Evolutionary conservation across 2,329 filamentous ascomycete genomes (phyloP).

Genomic region (Stagonosporopsis chrysanthemi): DNA sequence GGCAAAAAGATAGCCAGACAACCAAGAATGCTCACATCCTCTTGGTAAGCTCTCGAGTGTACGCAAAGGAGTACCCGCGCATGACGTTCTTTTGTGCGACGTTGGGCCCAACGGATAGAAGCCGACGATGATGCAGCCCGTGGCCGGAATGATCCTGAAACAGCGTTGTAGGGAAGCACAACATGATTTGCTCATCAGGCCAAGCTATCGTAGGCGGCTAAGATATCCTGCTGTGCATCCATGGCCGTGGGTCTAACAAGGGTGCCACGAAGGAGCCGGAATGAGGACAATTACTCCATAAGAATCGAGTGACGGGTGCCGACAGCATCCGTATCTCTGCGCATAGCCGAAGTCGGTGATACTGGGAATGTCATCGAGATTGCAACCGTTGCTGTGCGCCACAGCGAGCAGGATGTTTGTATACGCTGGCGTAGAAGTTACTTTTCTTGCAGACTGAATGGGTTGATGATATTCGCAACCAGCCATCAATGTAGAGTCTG

Average conservation of each 20-base stretch:
- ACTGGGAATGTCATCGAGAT: constrained; percentile 17
- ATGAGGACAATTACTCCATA: constrained; percentile 16
- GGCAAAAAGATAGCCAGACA: constrained; percentile 14
- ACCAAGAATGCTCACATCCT: constrained; percentile 17
- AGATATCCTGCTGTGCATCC: constrained; percentile 8
- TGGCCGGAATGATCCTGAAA: constrained; percentile 15
- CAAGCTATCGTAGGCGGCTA: constrained; percentile 1
- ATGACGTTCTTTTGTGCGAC: constrained; percentile 17
- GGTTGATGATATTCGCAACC: background rate
- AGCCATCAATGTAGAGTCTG: background rate
- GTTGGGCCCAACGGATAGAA: constrained; percentile 1
- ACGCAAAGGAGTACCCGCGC: constrained; percentile 2
- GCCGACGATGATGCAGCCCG: constrained; percentile 7
- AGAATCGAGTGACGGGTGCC: constrained; percentile 6
- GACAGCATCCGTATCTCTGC: constrained; percentile 9
- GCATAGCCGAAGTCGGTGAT: constrained; percentile 10
- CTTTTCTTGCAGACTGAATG: background rate
- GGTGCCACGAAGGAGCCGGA: constrained; percentile 18
- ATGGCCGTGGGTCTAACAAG: constrained; percentile 16
- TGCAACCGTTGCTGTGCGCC: constrained; percentile 13
- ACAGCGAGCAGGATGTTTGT: constrained; percentile 5
- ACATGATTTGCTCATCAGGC: constrained; percentile 6
- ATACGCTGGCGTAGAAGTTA: background rate
- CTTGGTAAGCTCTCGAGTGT: constrained; percentile 7
- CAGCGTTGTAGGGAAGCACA: constrained; percentile 2